Conservation (phyloP, 2,329 filamentous ascomycete genomes). For the Leptosphaerulina australis region DNA sequence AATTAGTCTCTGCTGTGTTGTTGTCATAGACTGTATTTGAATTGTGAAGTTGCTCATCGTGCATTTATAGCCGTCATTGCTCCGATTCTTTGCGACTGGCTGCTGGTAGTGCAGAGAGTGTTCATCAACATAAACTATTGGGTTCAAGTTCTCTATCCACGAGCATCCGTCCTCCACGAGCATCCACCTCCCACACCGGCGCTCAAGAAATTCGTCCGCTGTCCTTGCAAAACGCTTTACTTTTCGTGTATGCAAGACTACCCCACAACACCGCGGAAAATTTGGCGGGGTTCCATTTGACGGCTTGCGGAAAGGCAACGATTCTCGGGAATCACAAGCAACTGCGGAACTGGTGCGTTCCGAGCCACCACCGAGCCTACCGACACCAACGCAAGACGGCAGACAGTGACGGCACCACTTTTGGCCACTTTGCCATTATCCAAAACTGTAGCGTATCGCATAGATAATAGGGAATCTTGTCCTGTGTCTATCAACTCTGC, state of each 20-base stretch:
- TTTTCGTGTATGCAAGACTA: not conserved
- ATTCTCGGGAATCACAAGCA: constrained; percentile 1
- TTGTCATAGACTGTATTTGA: not conserved
- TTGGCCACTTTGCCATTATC: constrained; percentile 17
- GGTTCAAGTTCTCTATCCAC: not conserved
- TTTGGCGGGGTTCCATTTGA: constrained; percentile 3
- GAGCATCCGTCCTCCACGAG: not conserved
- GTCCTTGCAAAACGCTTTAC: not conserved
- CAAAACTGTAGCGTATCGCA: not conserved
- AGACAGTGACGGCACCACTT: constrained; percentile 37
- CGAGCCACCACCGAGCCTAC: constrained; percentile 8
- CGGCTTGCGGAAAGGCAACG: not conserved
- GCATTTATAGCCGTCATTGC: not conserved
- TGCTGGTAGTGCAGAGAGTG: not conserved
- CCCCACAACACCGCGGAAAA: constrained; percentile 8
- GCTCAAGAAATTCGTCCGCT: not conserved
- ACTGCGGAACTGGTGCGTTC: constrained; percentile 24
- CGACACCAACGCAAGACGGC: constrained; percentile 3
- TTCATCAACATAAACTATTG: not conserved
- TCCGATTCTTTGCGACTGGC: constrained; percentile 1
- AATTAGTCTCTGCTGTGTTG: not conserved
- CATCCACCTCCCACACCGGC: not conserved
- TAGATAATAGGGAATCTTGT: constrained; percentile 1
- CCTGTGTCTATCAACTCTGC: constrained; percentile 6
- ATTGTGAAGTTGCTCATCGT: not conserved